phyloP scores from a whole-genome alignment of 73 alveolate species.

The Symbiodinium pilosum region DNA sequence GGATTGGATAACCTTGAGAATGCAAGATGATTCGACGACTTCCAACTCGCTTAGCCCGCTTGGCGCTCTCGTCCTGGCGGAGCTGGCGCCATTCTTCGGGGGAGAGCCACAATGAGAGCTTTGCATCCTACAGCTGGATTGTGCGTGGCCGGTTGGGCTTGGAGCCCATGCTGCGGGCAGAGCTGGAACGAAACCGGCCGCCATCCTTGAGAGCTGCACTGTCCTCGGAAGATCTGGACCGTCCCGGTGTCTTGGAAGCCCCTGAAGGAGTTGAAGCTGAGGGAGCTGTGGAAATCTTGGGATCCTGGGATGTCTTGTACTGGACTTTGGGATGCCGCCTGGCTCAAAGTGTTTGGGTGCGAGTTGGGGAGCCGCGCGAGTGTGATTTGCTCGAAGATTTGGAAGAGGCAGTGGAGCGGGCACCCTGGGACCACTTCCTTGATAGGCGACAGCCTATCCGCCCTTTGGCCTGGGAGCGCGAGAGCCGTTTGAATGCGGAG shows the following conservation, averaged over 20 bases:
- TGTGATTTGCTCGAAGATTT: background rate
- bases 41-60: no score
- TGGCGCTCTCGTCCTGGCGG: no score
- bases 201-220: background rate
- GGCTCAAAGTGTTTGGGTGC: conserved; percentile 58
- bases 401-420: background rate
- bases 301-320: background rate
- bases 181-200: background rate
- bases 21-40: no score
- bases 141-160: conserved; percentile 39
- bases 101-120: background rate
- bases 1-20: no score
- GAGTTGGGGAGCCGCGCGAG: background rate
- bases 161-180: conserved; percentile 71
- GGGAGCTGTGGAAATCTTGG: conserved; percentile 47
- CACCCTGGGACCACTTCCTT: conserved; percentile 38
- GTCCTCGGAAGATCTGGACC: background rate
- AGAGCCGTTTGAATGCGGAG: conserved; percentile 32
- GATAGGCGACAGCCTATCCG: background rate
- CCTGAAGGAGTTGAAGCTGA: conserved; percentile 41
- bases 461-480: conserved; percentile 35
- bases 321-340: conserved; percentile 46
- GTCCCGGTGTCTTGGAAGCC: background rate
- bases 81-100: no score
- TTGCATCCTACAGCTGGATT: background rate